Conservation (phyloP, 176 grass and related monocot genomes). For the Carex scoparia region DNA sequence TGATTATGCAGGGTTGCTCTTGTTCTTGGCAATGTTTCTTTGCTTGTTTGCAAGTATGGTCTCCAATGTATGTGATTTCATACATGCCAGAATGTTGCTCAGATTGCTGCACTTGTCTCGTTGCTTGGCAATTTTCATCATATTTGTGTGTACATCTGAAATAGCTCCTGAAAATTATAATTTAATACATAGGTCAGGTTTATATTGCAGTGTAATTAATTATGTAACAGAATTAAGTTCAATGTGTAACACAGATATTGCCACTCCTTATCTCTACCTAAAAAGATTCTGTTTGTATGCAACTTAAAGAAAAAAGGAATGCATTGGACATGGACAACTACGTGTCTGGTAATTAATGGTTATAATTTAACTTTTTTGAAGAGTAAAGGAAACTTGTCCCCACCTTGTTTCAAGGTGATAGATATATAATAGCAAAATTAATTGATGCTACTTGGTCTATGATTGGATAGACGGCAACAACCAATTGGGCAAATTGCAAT, state of each 20-base stretch:
- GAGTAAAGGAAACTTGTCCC: neutral
- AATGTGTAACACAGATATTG: neutral
- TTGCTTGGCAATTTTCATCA: constrained; percentile 31
- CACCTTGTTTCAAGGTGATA: neutral
- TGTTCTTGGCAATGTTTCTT: neutral
- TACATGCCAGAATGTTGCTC: constrained; percentile 18
- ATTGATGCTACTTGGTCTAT: neutral
- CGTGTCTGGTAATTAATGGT: neutral
- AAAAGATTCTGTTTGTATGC: neutral
- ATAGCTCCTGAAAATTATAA: constrained; percentile 26
- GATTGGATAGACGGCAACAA: neutral
- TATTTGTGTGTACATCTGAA: constrained; percentile 43
- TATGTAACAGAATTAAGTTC: too few relatives aligned
- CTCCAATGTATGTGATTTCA: constrained; percentile 40
- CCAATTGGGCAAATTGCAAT: neutral
- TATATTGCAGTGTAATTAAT: too few relatives aligned
- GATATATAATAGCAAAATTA: neutral
- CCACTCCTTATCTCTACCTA: neutral
- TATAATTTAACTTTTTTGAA: neutral
- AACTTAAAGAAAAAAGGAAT: neutral
- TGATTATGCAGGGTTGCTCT: neutral
- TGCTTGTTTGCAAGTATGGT: constrained; percentile 36
- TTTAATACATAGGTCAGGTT: neutral
- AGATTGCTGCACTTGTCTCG: constrained; percentile 33
- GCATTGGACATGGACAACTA: neutral